Base-by-base conservation (phyloP, 2,329 filamentous ascomycete genomes). In the Metarhizium humberi region DNA sequence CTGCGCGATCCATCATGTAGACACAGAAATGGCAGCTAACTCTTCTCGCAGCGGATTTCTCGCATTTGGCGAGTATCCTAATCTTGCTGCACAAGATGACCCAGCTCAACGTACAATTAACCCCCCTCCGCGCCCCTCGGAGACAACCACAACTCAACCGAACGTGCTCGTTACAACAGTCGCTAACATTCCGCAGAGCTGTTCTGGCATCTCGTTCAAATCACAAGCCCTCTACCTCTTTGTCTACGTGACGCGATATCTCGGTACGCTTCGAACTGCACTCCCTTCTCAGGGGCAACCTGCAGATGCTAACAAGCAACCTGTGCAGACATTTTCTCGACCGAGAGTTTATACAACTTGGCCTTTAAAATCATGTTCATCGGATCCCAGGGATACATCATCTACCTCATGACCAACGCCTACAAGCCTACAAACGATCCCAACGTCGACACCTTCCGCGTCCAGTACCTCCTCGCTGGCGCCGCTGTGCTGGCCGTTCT, bases 401-500 rank as follows among this genome's bases (percentile, higher is more conserved):
- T 99, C 71, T 97, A 96, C 76, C 84, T 97, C 63, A 99, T 99
- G 94, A 87, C 94, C 59, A 95, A 90, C 64, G 89, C 92, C 66
- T 99, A 94, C 82, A 95, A 95, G 74, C 92, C 94, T 30, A 97
- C 94, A 38, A 92, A 96, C 75, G 94, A 99, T 68, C 90, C 92
- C 54, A 96, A 95, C 69, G 84, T 95, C 69, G 94, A 99, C 70
- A 99, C 94, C 4, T 97, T 99, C 80, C 91, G 92, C 63, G 90
- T 97, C 50, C 88, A 96, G 72, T 99, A 97, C 74, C 81, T 99
- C 49, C 81, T 97, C 32, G 91, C 82, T 48, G 90, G 87, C 54
- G 88, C 90, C 58, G 84, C 85, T 14, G 76, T 92, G 29, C 76
- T 97, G 52, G 92, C 87, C 48, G 66, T 97, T 56, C 66, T 96